Percentiles rank a stretch among this genome's conserved stretches.
Evolutionary conservation across 2,329 filamentous ascomycete species (phyloP).

Genomic region (Myriosclerotinia curreyana): DNA sequence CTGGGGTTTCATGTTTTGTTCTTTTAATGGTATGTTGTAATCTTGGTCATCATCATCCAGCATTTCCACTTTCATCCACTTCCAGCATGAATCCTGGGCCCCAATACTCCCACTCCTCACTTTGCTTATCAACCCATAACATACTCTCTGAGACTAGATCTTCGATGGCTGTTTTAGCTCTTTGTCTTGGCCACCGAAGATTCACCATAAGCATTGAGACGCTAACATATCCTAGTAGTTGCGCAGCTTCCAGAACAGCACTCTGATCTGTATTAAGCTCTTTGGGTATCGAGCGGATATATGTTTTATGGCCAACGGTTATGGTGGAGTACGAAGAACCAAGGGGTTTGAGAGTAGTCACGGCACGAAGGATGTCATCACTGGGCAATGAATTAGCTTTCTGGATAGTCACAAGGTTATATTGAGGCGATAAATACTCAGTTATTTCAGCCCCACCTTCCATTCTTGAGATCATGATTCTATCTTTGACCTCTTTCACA

Average conservation of each 20-base stretch:
- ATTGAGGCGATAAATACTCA: conserved; percentile 53
- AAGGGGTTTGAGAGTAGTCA: conserved; percentile 80
- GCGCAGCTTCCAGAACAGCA: conserved; percentile 84
- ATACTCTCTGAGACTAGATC: conserved; percentile 85
- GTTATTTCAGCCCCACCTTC: conserved; percentile 75
- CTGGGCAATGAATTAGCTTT: conserved; percentile 41
- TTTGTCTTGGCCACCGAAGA: conserved; percentile 76
- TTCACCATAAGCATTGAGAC: conserved; percentile 87
- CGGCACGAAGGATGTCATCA: conserved; percentile 87
- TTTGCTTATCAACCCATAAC: conserved; percentile 90
- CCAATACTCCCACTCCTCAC: conserved; percentile 90
- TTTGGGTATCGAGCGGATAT: conserved; percentile 90
- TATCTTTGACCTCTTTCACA: conserved; percentile 73
- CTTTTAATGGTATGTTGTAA: not conserved
- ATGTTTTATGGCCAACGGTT: conserved; percentile 76
- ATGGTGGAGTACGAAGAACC: conserved; percentile 85
- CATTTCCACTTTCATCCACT: conserved; percentile 28
- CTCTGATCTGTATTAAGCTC: conserved; percentile 95
- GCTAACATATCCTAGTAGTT: conserved; percentile 85
- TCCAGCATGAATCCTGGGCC: conserved; percentile 67
- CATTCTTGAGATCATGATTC: conserved; percentile 68
- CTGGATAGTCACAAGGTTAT: not conserved
- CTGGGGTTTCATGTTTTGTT: not conserved
- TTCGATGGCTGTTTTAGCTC: conserved; percentile 85
- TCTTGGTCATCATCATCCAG: conserved; percentile 18